Evolutionary conservation across 2,329 filamentous ascomycete species (phyloP), one percentile per base, ranked within the genome.

Genomic region (Diatrype stigma): DNA sequence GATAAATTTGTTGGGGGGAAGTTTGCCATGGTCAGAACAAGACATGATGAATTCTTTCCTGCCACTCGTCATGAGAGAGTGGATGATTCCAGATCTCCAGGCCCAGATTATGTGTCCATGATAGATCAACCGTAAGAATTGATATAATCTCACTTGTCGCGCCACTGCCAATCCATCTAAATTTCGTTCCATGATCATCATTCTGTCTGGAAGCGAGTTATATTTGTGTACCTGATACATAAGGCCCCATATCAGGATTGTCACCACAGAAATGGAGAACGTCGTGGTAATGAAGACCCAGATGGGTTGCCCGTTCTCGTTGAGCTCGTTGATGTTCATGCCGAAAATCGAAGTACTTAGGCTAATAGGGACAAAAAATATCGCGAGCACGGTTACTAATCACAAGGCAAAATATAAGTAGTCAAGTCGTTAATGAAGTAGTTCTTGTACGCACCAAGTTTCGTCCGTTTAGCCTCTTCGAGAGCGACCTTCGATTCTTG

Each of bases 281-380:
- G 28, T 32, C 2, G 44, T 46, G 3, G 11, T 8, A 46, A 46
- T 46, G 44, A 46, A 46, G 12, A 46, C 28, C 26, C 44, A 46
- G n/a, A 46, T 11, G 16, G 44, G 19, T 21, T 46, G 44, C 28
- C 44, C 28, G 11, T 46, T 19, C 6, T 16, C 44, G 32, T 46
- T 46, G 44, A 46, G 44, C 14, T 46, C 44, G 11, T 32, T 19
- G 14, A 35, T 30, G 44, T 46, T 46, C 26, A 46, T 46, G 2
- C 44, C 44, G 16, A 46, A 34, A 3, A 34, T 46, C n/a, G 28
- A 46, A 26, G 26, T 46, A 8, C 44, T 34, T 19, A 46, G 32
- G 44, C 44, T 46, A 7, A 46, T 46, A 28, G 44, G 44, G 26
- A 46, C 44, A n/a, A 46, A 46, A 19, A 46, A 46, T 7, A 46